Evolutionary conservation across 768 basidiomycete genomes (phyloP).

Genomic region (Hydnum rufescens): DNA sequence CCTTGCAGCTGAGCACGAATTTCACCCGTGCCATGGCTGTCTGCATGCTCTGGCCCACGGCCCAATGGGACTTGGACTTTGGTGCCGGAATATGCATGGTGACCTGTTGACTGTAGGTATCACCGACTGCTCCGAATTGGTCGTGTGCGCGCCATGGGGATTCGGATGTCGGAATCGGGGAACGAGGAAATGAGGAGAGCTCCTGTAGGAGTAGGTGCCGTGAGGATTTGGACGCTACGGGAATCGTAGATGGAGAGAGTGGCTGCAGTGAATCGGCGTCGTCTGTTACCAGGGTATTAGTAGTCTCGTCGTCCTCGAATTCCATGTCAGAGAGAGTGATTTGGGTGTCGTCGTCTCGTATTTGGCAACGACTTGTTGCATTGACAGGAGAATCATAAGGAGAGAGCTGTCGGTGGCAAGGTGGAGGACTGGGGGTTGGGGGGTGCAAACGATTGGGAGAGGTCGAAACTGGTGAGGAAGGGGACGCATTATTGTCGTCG

Average conservation of each 20-base stretch:
- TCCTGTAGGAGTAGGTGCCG: not conserved
- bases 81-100: not conserved
- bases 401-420: not conserved
- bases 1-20: not conserved
- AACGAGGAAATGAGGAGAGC: not conserved
- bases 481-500: not conserved
- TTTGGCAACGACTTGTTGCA: not conserved
- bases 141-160: too few relatives aligned
- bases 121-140: not conserved
- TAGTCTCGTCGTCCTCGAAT: not conserved
- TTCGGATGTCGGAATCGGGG: too few relatives aligned
- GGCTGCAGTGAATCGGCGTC: too few relatives aligned
- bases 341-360: not conserved
- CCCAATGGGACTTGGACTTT: not conserved
- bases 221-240: not conserved
- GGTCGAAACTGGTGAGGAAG: not conserved
- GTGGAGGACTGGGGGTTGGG: not conserved
- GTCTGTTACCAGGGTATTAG: too few relatives aligned
- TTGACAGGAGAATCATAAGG: not conserved
- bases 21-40: not conserved
- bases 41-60: not conserved
- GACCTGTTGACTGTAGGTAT: not conserved
- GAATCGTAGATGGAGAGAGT: not conserved
- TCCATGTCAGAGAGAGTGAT: too few relatives aligned
- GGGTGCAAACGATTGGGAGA: not conserved